Base-by-base conservation (phyloP, 345 rosid genomes). In the Aurinia saxatilis region DNA sequence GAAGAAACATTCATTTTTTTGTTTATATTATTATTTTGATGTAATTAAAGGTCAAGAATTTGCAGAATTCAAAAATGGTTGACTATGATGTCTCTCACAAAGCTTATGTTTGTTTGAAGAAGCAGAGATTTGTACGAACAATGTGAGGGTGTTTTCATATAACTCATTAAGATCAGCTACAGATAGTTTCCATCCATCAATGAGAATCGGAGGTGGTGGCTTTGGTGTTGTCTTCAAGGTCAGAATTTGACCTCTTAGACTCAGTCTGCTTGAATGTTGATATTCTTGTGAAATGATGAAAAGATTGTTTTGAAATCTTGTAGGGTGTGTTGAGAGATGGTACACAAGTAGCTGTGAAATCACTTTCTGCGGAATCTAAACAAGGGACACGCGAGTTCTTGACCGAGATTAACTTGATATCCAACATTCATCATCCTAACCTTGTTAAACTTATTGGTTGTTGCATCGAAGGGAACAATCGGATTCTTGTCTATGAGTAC, bases 211-310 rank as follows among this genome's bases (percentile, higher is more conserved):
- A 6, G 82, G 79, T 52, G 98, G 98, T 36, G 96, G 93, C 46
- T 92, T 73, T 73, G 98, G 98, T 62, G 93, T 92, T 76, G 96
- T 89, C 40, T 79, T 80, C 50, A 92, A 23, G 93, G 96, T 92
- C 50, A 75, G 78, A 29, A 17, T 50, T n/a, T 69, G 15, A 65
- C 19, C 37, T n/a, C 39, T 21, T 5, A 8, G 19, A 5, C 19
- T 35, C 47, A 55, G 7, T 12, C 21, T 41, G 3, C 45, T 61
- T 38, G 13, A 18, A 18, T 57, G 51, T 38, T 31, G 15, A 15
- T 44, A 10, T 12, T 57, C 2, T 34, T 0, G 8, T 35, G 40
- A 40, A 53, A 17, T 60, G 41, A 8, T 25, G 27, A n/a, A n/a
- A n/a, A n/a, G n/a, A n/a, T 23, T 51, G 35, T n/a, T n/a, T n/a